These are phyloP conservation scores for Borovskyia barvae DNA, from an alignment of 208 protist species.

Conservation along the genomic window DNA sequence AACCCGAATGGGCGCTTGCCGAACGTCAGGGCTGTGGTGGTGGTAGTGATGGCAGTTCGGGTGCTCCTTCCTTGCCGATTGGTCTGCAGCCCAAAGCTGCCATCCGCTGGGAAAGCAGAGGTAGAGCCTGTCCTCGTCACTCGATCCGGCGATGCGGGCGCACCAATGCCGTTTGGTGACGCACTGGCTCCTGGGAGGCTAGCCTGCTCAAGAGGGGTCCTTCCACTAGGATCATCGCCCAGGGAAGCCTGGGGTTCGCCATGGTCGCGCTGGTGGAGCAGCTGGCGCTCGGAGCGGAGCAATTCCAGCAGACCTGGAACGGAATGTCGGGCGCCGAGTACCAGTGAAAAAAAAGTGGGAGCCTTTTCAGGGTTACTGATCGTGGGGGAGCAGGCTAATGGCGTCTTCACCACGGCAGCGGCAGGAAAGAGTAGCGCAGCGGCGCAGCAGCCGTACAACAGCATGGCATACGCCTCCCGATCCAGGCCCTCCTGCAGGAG, in stretches of 20 bases:
- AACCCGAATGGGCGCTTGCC: not conserved
- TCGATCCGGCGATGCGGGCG: too few species aligned
- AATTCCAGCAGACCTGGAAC: constrained; percentile 57
- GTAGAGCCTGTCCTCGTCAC: too few species aligned
- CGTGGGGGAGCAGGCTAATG: not conserved
- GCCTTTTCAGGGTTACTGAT: not conserved
- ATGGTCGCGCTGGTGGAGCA: constrained; percentile 24
- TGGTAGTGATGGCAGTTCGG: too few species aligned
- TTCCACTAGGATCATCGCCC: not conserved
- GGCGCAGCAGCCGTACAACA: constrained; percentile 57
- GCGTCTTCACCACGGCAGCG: not conserved
- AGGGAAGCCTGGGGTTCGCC: constrained; percentile 21
- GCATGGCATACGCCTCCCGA: constrained; percentile 61
- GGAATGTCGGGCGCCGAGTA: constrained; percentile 9
- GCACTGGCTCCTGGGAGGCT: too few species aligned
- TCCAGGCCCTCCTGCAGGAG: constrained; percentile 60
- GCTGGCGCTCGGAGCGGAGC: constrained; percentile 22
- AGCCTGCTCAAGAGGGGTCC: not conserved
- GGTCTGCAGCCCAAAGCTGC: too few species aligned
- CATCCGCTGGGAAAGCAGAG: too few species aligned
- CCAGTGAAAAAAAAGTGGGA: not conserved
- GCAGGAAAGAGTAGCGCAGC: constrained; percentile 31
- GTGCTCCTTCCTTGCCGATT: too few species aligned
- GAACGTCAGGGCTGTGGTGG: too few species aligned
- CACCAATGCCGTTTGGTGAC: too few species aligned